Percentiles rank a stretch among this genome's conserved stretches.
These are phyloP conservation scores for Podospora bellae-mahoneyi DNA, from an alignment of 495 filamentous ascomycete genomes.

Conservation along the genomic window DNA sequence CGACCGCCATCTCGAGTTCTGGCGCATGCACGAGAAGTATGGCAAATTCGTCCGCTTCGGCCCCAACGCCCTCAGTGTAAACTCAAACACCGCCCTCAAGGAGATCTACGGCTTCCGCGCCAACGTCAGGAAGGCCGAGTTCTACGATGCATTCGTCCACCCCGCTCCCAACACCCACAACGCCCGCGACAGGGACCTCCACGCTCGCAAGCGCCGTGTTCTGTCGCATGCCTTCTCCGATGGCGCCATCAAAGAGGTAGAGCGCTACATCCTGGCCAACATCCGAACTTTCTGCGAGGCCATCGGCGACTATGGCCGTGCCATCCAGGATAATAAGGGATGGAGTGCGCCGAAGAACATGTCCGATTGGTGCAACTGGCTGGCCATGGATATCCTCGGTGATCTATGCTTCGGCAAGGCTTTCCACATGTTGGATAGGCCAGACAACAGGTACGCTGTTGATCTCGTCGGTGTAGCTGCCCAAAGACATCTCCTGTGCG, in stretches of 20 bases:
- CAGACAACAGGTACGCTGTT: constrained; percentile 56
- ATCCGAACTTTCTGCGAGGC: constrained; percentile 50
- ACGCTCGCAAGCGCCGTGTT: constrained; percentile 63
- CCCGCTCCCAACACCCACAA: constrained; percentile 58
- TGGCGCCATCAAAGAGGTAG: constrained; percentile 52
- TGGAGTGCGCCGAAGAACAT: constrained; percentile 53
- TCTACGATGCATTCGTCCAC: constrained; percentile 62
- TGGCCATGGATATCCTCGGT: constrained; percentile 71
- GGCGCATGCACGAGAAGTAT: constrained; percentile 56
- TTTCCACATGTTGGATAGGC: constrained; percentile 66
- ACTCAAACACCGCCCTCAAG: constrained; percentile 54
- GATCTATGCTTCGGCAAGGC: constrained; percentile 68
- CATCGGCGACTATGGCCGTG: constrained; percentile 41
- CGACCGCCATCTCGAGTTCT: constrained; percentile 59
- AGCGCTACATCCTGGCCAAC: constrained; percentile 55
- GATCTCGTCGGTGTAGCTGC: constrained; percentile 55
- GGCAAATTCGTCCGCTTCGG: constrained; percentile 58
- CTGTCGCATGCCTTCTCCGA: constrained; percentile 62
- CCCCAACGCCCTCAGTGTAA: constrained; percentile 60
- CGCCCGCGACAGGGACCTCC: constrained; percentile 54
- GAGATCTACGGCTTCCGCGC: constrained; percentile 58
- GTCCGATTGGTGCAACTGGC: constrained; percentile 61
- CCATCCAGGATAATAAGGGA: constrained; percentile 37
- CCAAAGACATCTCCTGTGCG: constrained; percentile 55
- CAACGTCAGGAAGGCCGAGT: constrained; percentile 62